phyloP scores from a whole-genome alignment of 352 stramenopile species.

The Phytophthora ohioensis region DNA sequence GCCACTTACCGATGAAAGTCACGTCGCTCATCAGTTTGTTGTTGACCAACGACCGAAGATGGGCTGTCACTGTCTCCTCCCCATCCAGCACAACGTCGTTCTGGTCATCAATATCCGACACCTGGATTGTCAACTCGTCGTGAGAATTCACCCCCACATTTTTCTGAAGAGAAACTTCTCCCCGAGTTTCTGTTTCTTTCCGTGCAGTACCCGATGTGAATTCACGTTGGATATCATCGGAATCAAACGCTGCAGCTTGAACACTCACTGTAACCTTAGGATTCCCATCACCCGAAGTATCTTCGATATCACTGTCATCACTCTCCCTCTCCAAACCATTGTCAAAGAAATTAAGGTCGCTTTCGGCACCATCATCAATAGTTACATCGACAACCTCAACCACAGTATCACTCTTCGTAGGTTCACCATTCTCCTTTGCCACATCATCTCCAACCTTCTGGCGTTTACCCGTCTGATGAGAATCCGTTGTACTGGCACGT shows the following conservation, averaged over 20 bases:
- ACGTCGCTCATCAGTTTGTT: constrained; percentile 86
- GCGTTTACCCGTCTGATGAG: neutral
- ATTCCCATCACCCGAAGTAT: neutral
- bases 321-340: neutral
- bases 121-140: neutral
- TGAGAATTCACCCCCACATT: neutral
- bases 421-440: neutral
- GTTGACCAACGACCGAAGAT: constrained; percentile 78
- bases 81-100: neutral
- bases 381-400: neutral
- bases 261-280: neutral
- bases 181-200: neutral
- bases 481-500: neutral
- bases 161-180: neutral
- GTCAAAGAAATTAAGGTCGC: neutral
- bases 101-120: constrained; percentile 48
- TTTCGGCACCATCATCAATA: neutral
- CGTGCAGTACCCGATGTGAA: neutral
- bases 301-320: neutral
- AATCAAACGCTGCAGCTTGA: neutral
- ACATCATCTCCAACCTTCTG: constrained; percentile 1
- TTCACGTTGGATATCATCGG: neutral
- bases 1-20: constrained; percentile 67
- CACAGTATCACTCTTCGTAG: neutral
- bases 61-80: constrained; percentile 59